phyloP scores from a whole-genome alignment of 2,329 filamentous ascomycete species.

The Xylaria sp. region DNA sequence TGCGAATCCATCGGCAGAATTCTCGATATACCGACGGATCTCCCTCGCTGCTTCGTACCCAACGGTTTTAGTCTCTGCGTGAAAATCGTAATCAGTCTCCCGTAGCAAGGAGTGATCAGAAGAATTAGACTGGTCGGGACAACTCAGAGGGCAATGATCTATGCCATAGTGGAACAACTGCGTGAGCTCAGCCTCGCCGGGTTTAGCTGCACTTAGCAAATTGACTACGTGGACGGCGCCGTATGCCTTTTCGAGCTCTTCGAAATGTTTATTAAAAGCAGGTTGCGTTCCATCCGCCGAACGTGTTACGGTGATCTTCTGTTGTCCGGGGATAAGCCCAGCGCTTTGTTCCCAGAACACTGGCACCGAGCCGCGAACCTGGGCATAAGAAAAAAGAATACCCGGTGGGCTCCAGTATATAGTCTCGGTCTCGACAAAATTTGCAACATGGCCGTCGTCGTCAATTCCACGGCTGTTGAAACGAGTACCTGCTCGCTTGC shows the following conservation, averaged over 20 bases:
- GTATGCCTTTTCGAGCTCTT: constrained; percentile 85
- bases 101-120: constrained; percentile 79
- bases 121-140: constrained; percentile 64
- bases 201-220: constrained; percentile 89
- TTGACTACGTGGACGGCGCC: constrained; percentile 94
- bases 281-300: constrained; percentile 92
- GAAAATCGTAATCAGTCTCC: constrained; percentile 93
- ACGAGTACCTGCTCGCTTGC: constrained; percentile 87
- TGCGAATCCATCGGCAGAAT: constrained; percentile 87
- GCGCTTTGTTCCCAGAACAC: constrained; percentile 97
- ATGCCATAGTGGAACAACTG: constrained; percentile 83
- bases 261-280: constrained; percentile 95
- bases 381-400: constrained; percentile 90
- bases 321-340: constrained; percentile 88
- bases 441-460: constrained; percentile 96
- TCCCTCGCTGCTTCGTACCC: constrained; percentile 92
- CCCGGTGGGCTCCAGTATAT: constrained; percentile 85
- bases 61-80: constrained; percentile 88
- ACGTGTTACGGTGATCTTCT: constrained; percentile 91
- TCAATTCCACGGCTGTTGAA: constrained; percentile 99
- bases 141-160: constrained; percentile 76
- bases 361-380: constrained; percentile 91
- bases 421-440: constrained; percentile 98
- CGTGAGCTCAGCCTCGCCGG: constrained; percentile 85
- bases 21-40: constrained; percentile 81